A percentile compares a stretch with the other conserved stretches of the same genome.
Evolutionary conservation across 139 green algal species (phyloP).

Genomic region (Ulvella scutata): DNA sequence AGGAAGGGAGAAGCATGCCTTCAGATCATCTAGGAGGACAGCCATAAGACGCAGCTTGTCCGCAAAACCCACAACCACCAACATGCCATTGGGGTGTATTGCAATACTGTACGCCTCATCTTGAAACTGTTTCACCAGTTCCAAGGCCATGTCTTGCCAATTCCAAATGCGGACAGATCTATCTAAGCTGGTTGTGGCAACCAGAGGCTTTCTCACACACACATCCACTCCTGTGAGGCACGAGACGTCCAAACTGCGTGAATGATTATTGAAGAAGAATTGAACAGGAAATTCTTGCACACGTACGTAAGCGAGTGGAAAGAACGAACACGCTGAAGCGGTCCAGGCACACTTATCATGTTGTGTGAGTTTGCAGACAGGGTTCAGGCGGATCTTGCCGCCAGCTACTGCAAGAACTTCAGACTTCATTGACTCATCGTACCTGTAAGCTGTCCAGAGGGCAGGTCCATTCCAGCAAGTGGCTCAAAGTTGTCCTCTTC

Average conservation of each 20-base stretch:
- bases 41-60: slow-evolving; percentile 85
- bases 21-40: slow-evolving; percentile 70
- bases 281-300: no score
- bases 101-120: slow-evolving; percentile 65
- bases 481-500: slow-evolving; percentile 71
- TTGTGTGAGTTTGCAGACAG: no score
- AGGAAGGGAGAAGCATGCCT: slow-evolving; percentile 2
- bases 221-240: slow-evolving; percentile 60
- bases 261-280: no score
- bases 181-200: slow-evolving; percentile 58
- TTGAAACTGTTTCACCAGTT: slow-evolving; percentile 35
- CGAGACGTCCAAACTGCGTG: no score
- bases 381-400: no score
- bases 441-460: not conserved
- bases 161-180: slow-evolving; percentile 73
- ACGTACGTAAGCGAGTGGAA: no score
- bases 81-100: slow-evolving; percentile 65
- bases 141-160: slow-evolving; percentile 49
- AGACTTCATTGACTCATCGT: no score
- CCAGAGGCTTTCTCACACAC: slow-evolving; percentile 63
- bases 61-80: slow-evolving; percentile 60
- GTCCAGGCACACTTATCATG: no score
- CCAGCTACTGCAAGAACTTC: slow-evolving; percentile 13
- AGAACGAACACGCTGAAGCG: no score
- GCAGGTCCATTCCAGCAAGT: slow-evolving; percentile 8